phyloP scores from a whole-genome alignment of 202 grass and related monocot genomes.

The Zoysia matrella region DNA sequence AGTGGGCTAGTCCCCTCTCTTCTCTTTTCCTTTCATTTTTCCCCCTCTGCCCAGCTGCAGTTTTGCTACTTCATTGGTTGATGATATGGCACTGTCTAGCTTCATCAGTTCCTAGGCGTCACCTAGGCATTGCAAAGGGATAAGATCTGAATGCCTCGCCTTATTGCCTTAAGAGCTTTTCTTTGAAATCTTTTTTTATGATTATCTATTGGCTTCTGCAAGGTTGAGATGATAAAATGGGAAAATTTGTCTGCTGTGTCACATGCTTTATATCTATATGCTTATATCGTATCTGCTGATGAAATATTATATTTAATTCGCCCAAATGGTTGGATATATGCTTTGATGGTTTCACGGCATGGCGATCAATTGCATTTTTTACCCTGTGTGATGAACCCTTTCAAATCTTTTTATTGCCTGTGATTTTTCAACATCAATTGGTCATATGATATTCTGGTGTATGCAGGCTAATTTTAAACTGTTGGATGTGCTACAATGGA shows the following conservation, averaged over 20 bases:
- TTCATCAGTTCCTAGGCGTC: neutral
- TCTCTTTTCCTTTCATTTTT: neutral
- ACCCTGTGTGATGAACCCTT: conserved; percentile 7
- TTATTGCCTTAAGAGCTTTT: neutral
- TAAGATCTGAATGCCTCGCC: neutral
- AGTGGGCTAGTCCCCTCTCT: neutral
- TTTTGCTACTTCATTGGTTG: neutral
- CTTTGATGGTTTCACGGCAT: neutral
- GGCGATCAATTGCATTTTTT: conserved; percentile 8
- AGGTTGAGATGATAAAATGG: neutral
- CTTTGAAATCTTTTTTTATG: neutral
- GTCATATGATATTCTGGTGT: conserved; percentile 10
- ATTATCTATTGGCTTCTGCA: neutral
- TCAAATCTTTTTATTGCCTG: neutral
- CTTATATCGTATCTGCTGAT: conserved; percentile 11
- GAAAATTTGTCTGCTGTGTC: conserved; percentile 1
- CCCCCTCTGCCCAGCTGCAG: neutral
- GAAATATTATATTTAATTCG: conserved; percentile 12
- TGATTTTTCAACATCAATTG: conserved; percentile 20
- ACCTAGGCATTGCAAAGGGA: neutral
- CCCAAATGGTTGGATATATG: neutral
- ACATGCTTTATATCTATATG: neutral
- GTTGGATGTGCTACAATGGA: neutral
- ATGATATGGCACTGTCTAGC: neutral
- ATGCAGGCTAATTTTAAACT: conserved; percentile 22